A percentile compares a stretch with the other conserved stretches of the same genome.
Conservation (phyloP, 192 early-diverging fungal species). For the Entophlyctis helioformis region DNA sequence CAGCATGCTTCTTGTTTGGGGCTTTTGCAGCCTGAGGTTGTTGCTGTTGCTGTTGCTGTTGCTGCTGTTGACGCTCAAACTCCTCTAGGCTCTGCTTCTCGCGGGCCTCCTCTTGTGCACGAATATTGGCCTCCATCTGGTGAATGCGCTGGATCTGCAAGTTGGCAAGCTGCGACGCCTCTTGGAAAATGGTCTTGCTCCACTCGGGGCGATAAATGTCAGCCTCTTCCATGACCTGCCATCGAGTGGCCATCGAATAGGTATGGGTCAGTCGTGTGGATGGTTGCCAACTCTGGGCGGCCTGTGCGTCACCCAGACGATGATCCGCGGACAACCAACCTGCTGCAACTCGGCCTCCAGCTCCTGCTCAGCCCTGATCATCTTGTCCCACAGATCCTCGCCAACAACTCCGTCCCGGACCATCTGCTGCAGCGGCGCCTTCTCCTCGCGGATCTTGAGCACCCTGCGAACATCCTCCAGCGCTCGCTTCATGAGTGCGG, state of each 20-base stretch:
- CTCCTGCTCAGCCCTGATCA: constrained; percentile 66
- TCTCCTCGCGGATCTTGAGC: constrained; percentile 66
- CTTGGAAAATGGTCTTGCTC: constrained; percentile 74
- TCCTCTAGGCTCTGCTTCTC: neutral
- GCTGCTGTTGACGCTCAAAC: constrained; percentile 1
- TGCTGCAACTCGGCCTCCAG: constrained; percentile 67
- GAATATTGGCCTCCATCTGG: constrained; percentile 43
- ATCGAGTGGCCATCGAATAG: neutral
- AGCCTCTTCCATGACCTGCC: constrained; percentile 61
- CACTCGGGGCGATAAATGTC: constrained; percentile 66
- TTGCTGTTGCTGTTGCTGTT: constrained; percentile 4
- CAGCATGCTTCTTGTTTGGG: too few species aligned
- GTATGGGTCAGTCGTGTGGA: neutral
- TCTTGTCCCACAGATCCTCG: constrained; percentile 68
- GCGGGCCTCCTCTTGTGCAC: constrained; percentile 41
- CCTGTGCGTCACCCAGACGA: neutral
- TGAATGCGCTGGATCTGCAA: constrained; percentile 40
- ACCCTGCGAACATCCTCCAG: constrained; percentile 64
- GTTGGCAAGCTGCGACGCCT: constrained; percentile 66
- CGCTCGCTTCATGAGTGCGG: constrained; percentile 71
- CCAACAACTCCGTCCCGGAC: constrained; percentile 69
- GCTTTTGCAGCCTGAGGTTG: constrained; percentile 1
- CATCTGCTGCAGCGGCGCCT: constrained; percentile 58
- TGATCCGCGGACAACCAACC: constrained; percentile 7
- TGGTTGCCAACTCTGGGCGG: neutral